Evolutionary conservation across 1,139 yeast genomes (phyloP), one percentile per base, ranked within the genome.

Genomic region (Saccharomyces uvarum): DNA sequence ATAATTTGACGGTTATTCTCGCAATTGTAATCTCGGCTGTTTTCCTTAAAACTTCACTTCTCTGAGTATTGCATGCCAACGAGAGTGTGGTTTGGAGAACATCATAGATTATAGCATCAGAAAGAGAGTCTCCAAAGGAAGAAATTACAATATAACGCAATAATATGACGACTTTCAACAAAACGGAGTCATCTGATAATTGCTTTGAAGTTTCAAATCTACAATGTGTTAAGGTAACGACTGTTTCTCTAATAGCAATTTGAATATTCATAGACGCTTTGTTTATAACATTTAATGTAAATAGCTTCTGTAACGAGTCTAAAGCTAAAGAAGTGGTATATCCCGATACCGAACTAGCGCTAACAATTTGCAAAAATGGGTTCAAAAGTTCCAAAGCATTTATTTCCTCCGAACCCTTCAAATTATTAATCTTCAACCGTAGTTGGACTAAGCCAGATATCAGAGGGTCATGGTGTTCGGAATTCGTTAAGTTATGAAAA

Each of bases 161-260:
- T 42, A 91, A 74, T 44, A 85, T 75, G 61, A 93, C 78, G 16
- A 93, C 95, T 64, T 88, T 88, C 53, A 91, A 77, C 53, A 93
- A 74, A 4, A 93, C 93, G 0, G 95, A 88, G 66, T 93, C 98
- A 70, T 93, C 98, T 48, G 89, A 86, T 47, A 85, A 80, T 66
- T 88, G 96, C 66, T 91, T 97, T 0, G 95, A 88, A 1, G 97
- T 97, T 72, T 91, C 97, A 68, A 93, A 93, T 38, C 96, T 80
- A 70, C 98, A 91, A 66, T 89, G 96, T 0, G 97, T 88, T 55
- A 93, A 77, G 0, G 97, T 86, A 13, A 87, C 79, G 26, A 84
- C 79, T 57, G 71, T 78, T 72, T 67, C 79, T 66, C 64, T 80
- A 66, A 62, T 63, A 52, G 64, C 69, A 53, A 51, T 76, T 54